A percentile compares a stretch with the other conserved stretches of the same genome.
Conservation (phyloP, 805 yeast genomes). For the Kluyveromyces dobzhanskii region DNA sequence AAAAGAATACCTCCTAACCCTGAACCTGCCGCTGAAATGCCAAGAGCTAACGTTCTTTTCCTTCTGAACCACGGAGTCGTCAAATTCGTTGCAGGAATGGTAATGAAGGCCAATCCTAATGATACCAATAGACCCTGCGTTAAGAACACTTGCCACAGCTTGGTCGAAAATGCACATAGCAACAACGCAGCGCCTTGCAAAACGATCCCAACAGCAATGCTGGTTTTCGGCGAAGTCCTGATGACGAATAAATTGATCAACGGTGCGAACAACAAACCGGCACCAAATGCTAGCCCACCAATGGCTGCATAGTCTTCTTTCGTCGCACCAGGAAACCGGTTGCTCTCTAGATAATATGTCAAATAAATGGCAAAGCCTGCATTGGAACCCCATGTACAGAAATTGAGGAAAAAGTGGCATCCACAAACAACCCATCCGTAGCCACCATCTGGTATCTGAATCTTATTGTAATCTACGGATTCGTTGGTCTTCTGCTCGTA, state of each 20-base stretch:
- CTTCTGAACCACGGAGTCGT: slow-evolving; percentile 50
- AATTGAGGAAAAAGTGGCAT: slow-evolving; percentile 34
- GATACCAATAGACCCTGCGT: slow-evolving; percentile 49
- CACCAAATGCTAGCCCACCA: slow-evolving; percentile 50
- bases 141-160: slow-evolving; percentile 44
- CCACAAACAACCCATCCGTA: slow-evolving; percentile 43
- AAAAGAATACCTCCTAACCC: slow-evolving; percentile 39
- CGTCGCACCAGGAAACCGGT: slow-evolving; percentile 33
- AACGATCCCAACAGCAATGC: slow-evolving; percentile 35
- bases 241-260: slow-evolving; percentile 39
- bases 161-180: slow-evolving; percentile 40
- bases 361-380: slow-evolving; percentile 45
- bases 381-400: slow-evolving; percentile 50
- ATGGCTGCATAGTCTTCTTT: slow-evolving; percentile 42
- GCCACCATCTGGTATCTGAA: slow-evolving; percentile 35
- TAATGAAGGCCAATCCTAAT: slow-evolving; percentile 41
- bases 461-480: slow-evolving; percentile 1
- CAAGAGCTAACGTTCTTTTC: slow-evolving; percentile 33
- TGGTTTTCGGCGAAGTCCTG: slow-evolving; percentile 31
- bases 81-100: slow-evolving; percentile 39
- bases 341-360: slow-evolving; percentile 36
- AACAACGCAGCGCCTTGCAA: slow-evolving; percentile 40
- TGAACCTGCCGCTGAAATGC: slow-evolving; percentile 32
- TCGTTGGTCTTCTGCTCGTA: too few species aligned
- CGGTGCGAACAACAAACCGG: slow-evolving; percentile 40